Base-by-base conservation (phyloP, 768 basidiomycete species). In the Hirschioporus abietinus region DNA sequence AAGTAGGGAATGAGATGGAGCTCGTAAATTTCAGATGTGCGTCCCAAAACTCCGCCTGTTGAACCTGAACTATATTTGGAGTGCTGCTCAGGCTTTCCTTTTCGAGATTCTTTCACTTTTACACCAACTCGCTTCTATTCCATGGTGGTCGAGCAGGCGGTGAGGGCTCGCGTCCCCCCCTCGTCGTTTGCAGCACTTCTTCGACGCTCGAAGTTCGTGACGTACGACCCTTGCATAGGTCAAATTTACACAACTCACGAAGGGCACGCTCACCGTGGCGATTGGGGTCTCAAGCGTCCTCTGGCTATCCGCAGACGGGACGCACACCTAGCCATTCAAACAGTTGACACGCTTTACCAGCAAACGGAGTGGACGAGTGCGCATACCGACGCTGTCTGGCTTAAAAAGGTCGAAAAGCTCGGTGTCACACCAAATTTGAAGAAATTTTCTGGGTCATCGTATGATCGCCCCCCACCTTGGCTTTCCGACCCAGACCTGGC, bases 251-350 rank as follows among this genome's bases (percentile, higher is more conserved):
- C 87, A 18, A 79, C 92, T 0, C 83, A 85, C 60, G 83, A 85
- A 24, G 88, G 89, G 58, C 83, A 91, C 73, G 86, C 88, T 15
- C 81, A 88, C 70, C 86, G 92, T 27, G 91, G 92, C 65, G 84
- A 93, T 78, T 96, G 87, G 85, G 93, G 93, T 25, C 79, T 95
- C 68, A 96, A 96, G 76, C 88, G 93, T 0, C 89, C 92, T 25
- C 84, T 95, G 25, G 80, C 90, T 1, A 78, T 89, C 60, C 85
- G 88, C 64, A 84, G 86, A 35, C 83, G 84, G 60, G 81, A 86
- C 68, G 84, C 86, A 12, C 86, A 82, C 71, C 86, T 95, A 67
- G 85, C 88, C 23, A 81, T 94, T 27, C 79, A 82, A 63, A 79
- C 85, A 42, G 85, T 90, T 74, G 93, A 95, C 73, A 85, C 89